These are phyloP conservation scores for Fusarium caatingaense DNA, from an alignment of 2,329 filamentous ascomycete species.

Conservation along the genomic window DNA sequence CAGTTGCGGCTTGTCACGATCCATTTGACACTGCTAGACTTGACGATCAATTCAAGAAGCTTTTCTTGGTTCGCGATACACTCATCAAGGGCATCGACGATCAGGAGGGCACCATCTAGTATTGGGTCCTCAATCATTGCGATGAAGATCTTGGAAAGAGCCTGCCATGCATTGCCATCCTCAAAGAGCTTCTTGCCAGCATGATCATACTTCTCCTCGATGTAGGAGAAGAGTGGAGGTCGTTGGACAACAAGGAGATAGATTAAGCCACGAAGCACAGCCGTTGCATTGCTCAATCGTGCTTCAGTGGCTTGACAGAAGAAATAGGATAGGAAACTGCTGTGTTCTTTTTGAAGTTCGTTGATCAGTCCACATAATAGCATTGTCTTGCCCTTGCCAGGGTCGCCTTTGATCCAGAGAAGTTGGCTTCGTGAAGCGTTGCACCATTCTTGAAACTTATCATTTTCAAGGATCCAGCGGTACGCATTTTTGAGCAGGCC, in stretches of 20 bases:
- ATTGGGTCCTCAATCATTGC: background rate
- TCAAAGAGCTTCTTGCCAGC: fast-evolving
- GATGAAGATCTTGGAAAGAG: background rate
- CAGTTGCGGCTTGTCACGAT: background rate
- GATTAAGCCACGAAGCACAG: background rate
- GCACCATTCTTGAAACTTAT: constrained; percentile 33
- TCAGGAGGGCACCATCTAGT: fast-evolving
- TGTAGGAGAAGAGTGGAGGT: fast-evolving
- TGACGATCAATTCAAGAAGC: background rate
- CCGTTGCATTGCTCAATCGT: background rate
- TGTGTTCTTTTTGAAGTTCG: fast-evolving
- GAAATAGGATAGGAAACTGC: background rate
- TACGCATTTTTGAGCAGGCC: constrained; percentile 49
- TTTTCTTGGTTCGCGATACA: fast-evolving
- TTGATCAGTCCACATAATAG: constrained; percentile 53
- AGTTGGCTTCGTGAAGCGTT: constrained; percentile 13
- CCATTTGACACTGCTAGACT: background rate
- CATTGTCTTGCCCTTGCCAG: constrained; percentile 60
- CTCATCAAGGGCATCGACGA: background rate
- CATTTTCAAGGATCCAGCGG: constrained; percentile 50
- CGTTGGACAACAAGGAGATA: background rate
- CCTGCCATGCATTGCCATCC: background rate
- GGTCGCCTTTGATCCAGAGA: constrained; percentile 54
- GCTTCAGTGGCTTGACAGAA: background rate
- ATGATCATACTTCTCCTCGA: background rate